phyloP scores from a whole-genome alignment of 1,284 basidiomycete genomes.

The Flammula alnicola region DNA sequence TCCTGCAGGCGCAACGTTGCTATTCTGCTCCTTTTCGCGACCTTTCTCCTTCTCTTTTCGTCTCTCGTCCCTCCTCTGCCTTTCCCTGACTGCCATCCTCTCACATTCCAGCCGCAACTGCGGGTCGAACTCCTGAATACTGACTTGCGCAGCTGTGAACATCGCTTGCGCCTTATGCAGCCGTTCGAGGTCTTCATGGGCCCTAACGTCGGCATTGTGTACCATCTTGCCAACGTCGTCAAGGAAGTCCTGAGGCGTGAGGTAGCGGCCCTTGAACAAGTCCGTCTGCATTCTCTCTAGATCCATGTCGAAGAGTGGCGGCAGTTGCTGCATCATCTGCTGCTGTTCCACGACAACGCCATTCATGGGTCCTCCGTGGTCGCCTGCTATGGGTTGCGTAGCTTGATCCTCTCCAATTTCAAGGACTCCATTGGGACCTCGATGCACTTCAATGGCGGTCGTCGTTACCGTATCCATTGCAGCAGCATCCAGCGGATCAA shows the following conservation, averaged over 20 bases:
- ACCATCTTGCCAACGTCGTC: conserved; percentile 90
- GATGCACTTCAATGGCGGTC: conserved; percentile 44
- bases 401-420: conserved; percentile 46
- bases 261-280: conserved; percentile 87
- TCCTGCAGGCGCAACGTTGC: conserved; percentile 36
- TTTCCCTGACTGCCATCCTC: conserved; percentile 84
- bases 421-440: conserved; percentile 46
- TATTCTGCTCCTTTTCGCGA: conserved; percentile 41
- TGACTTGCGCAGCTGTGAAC: conserved; percentile 85
- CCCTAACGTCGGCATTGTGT: conserved; percentile 77
- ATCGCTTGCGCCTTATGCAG: conserved; percentile 87
- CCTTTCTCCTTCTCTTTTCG: conserved; percentile 55
- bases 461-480: conserved; percentile 38
- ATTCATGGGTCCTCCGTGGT: conserved; percentile 30
- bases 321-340: conserved; percentile 39
- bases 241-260: conserved; percentile 87
- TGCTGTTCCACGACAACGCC: conserved; percentile 36
- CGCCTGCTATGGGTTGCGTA: conserved; percentile 32
- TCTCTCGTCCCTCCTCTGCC: conserved; percentile 66
- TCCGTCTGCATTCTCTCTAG: conserved; percentile 90
- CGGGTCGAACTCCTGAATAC: conserved; percentile 89
- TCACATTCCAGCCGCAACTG: conserved; percentile 86
- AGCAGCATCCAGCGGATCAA: conserved; percentile 43
- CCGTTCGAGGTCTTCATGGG: conserved; percentile 75
- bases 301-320: conserved; percentile 77